Percentiles rank a stretch among this genome's conserved stretches.
Conservation (phyloP, 441 rosid genomes). For the Jatropha multifida region DNA sequence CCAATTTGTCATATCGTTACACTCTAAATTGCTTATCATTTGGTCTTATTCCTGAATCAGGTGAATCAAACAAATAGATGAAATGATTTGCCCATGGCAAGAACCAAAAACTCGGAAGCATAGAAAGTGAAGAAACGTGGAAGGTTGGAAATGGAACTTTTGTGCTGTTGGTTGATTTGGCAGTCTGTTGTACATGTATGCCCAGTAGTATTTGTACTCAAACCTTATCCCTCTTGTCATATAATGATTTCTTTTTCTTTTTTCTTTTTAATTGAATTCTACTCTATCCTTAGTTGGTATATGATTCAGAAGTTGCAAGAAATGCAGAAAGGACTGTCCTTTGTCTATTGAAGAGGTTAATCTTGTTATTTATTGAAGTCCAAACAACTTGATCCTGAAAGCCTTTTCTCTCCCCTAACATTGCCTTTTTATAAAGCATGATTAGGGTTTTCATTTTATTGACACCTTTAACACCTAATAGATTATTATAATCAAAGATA, state of each 20-base stretch:
- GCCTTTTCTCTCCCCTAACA: neutral
- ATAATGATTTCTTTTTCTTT: neutral
- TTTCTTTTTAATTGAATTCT: neutral
- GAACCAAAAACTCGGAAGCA: neutral
- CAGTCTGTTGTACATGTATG: neutral
- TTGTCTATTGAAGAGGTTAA: no score
- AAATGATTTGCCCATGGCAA: slow-evolving; percentile 11
- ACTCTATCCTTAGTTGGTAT: neutral
- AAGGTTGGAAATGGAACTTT: neutral
- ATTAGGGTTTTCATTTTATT: slow-evolving; percentile 16
- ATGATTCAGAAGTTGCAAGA: neutral
- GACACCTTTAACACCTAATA: neutral
- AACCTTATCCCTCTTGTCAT: neutral
- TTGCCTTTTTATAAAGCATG: slow-evolving; percentile 14
- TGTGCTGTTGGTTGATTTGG: neutral
- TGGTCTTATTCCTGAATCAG: neutral
- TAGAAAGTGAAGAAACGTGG: neutral
- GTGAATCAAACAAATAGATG: slow-evolving; percentile 29
- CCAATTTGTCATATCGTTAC: neutral
- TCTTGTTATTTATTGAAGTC: no score
- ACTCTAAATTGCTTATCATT: neutral
- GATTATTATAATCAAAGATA: neutral
- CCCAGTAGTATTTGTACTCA: neutral
- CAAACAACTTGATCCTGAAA: no score
- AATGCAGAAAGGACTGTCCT: neutral